Evolutionary conservation across 2,329 filamentous ascomycete species (phyloP), one percentile per base, ranked within the genome.

Genomic region (Trichoderma aggressivum): DNA sequence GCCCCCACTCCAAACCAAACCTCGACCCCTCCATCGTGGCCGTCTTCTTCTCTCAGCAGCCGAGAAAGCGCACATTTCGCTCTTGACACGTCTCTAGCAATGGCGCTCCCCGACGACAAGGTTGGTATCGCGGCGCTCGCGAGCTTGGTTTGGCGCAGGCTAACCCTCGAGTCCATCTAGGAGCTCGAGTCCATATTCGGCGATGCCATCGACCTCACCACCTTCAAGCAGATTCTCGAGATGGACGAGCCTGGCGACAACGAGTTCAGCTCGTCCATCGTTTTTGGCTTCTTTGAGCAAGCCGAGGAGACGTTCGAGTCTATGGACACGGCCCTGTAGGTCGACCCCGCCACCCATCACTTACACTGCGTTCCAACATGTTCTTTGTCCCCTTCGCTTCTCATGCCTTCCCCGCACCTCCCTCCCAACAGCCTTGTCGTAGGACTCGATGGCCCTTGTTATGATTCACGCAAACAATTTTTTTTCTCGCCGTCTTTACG

Each of bases 151-250:
- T 43, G n/a, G 21, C n/a, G 7, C 43, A 24, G 28, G 70, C 71
- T 74, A 79, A 83, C 81, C 83, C 85, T 76, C 82, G 86, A 73
- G 83, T 81, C 68, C 79, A 81, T 32, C 71, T 80, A 83, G 70
- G 84, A 82, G 73, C 80, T 89, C 77, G 85, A 86, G 72, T 88
- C 75, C 60, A 71, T 92, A 72, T 88, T 94, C 75, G 90, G 89
- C 72, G 92, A 96, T 75, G 86, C 87, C 79, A 90, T 99, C 82
- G 95, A 98, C 81, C 83, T 86, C 73, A 80, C 82, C 70, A 97
- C 94, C 70, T 99, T 99, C 78, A 90, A 91, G 77, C 96, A 98
- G 85, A 98, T 99, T 80, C 89, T 98, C 74, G 96, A 98, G 82
- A 98, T 99, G 95, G 96, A 99, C 81, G 96, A 98, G 74, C 92